Percentiles rank a stretch among this genome's conserved stretches.
Conservation (phyloP, 2,329 filamentous ascomycete species). For the Parastagonospora nodorum region DNA sequence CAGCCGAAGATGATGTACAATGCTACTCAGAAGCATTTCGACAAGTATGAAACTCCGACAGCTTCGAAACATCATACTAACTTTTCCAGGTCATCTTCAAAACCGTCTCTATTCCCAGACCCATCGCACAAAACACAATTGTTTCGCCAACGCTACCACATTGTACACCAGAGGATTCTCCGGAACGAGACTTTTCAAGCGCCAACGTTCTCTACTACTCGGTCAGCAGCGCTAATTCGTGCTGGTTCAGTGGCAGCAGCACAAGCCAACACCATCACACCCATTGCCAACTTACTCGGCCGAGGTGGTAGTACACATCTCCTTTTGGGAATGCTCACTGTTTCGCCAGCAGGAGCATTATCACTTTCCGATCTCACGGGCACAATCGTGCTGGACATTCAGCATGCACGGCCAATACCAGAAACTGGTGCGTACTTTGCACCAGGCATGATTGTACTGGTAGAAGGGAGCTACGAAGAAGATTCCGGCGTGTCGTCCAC, state of each 20-base stretch:
- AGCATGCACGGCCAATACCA: conserved; percentile 79
- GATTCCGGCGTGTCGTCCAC: conserved; percentile 64
- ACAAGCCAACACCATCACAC: conserved; percentile 81
- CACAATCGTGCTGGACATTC: conserved; percentile 81
- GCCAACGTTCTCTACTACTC: conserved; percentile 69
- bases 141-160: conserved; percentile 88
- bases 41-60: conserved; percentile 59
- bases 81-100: conserved; percentile 42
- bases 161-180: conserved; percentile 88
- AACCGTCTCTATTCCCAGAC: conserved; percentile 64
- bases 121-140: conserved; percentile 81
- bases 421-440: conserved; percentile 89
- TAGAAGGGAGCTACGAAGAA: conserved; percentile 96
- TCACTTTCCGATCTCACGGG: conserved; percentile 87
- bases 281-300: conserved; percentile 76
- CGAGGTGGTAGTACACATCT: conserved; percentile 84
- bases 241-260: conserved; percentile 59
- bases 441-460: conserved; percentile 92
- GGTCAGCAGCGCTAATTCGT: conserved; percentile 58
- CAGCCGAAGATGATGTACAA: conserved; percentile 83
- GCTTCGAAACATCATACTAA: conserved; percentile 9
- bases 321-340: conserved; percentile 79
- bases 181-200: conserved; percentile 93
- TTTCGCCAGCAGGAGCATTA: conserved; percentile 80
- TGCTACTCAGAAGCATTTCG: conserved; percentile 85